Base-by-base conservation (phyloP, 2,329 filamentous ascomycete genomes). In the Claviceps sp. region DNA sequence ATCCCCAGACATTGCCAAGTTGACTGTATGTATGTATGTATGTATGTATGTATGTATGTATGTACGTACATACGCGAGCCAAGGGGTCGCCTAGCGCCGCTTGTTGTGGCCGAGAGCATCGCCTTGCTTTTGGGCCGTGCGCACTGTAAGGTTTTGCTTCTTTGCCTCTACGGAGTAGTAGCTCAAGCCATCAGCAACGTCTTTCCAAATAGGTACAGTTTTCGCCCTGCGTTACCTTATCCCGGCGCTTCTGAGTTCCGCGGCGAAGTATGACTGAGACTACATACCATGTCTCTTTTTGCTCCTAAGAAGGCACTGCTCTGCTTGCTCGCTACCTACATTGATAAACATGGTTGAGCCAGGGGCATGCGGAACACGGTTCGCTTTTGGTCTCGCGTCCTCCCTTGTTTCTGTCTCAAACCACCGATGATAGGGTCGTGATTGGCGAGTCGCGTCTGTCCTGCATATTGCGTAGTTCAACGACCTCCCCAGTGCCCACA, bases 91-190 rank as follows among this genome's bases (percentile, higher is more conserved):
- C 40, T 50, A 43, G 37, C 47, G 51, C 26, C 37, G 37, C 47
- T 37, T 45, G 29, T 40, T 44, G 37, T 52, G 47, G 44, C 36
- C 16, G n/a, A 34, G 20, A 45, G 44, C 47, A 45, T 37, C 38
- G 47, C 40, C 51, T 54, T 55, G 45, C 53, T 55, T 55, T 54
- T 51, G 48, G 22, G 26, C 6, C 38, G 50, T 17, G 46, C 47
- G 50, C 50, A 52, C 34, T 47, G 44, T 51, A 46, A 26, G 42
- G 44, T 50, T 52, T 52, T 52, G 44, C 50, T 50, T 52, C 17
- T 54, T 54, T 23, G 23, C 14, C 37, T n/a, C 23, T 50, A n/a
- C n/a, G n/a, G n/a, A n/a, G n/a, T n/a, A 29, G 40, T 44, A 47
- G 47, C 44, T 37, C 37, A 38, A 50, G 51, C 43, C 44, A 50